Evolutionary conservation across 495 filamentous ascomycete genomes (phyloP).

Genomic region (Tuber melanosporum): DNA sequence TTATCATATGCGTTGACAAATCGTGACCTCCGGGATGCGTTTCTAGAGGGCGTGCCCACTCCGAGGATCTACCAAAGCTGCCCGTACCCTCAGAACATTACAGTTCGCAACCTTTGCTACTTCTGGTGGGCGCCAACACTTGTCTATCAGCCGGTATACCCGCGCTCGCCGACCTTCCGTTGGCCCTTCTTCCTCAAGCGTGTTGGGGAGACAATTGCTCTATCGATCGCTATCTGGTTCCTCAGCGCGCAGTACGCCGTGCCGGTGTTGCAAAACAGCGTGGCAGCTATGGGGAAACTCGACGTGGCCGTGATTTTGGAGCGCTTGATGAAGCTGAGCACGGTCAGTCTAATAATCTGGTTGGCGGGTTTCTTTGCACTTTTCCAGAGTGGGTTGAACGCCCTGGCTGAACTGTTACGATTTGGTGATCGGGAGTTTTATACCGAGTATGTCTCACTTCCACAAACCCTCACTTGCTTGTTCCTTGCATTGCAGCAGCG

Average conservation of each 20-base stretch:
- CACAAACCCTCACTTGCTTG: neutral
- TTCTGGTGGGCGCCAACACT: constrained; percentile 97
- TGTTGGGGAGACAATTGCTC: constrained; percentile 62
- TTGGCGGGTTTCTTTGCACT: constrained; percentile 93
- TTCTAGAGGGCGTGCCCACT: constrained; percentile 64
- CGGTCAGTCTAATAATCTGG: constrained; percentile 91
- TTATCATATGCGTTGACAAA: constrained; percentile 96
- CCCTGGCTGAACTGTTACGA: constrained; percentile 76
- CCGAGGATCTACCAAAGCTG: constrained; percentile 76
- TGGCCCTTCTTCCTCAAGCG: constrained; percentile 83
- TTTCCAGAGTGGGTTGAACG: constrained; percentile 85
- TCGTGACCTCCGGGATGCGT: constrained; percentile 83
- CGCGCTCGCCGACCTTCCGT: constrained; percentile 66
- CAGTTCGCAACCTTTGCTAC: constrained; percentile 74
- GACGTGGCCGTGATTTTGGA: constrained; percentile 78
- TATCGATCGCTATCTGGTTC: constrained; percentile 88
- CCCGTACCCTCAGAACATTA: constrained; percentile 87
- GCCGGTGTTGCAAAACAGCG: constrained; percentile 78
- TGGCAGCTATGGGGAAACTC: constrained; percentile 74
- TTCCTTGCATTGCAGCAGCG: neutral
- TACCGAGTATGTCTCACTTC: constrained; percentile 50
- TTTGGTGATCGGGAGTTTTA: constrained; percentile 96
- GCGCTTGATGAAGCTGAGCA: constrained; percentile 86
- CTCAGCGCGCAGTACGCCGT: constrained; percentile 86
- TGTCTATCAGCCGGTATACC: constrained; percentile 95